phyloP scores from a whole-genome alignment of 495 filamentous ascomycete genomes.

The Aspergillus asperescens region DNA sequence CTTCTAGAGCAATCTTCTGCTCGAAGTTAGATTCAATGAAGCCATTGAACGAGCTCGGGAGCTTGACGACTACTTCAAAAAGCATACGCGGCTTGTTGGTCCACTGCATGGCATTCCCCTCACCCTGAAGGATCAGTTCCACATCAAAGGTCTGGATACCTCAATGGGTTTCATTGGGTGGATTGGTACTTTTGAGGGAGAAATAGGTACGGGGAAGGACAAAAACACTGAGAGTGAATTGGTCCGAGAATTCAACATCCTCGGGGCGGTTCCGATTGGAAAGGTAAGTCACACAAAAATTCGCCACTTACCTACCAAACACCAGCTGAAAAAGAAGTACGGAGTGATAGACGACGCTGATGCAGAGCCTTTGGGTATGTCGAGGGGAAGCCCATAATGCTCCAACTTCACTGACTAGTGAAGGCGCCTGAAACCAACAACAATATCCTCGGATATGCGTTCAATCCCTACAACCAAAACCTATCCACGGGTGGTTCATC shows the following conservation, averaged over 20 bases:
- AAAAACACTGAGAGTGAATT: conserved; percentile 3
- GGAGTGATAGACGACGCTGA: conserved; percentile 6
- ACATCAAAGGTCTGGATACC: conserved; percentile 7
- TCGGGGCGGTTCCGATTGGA: conserved; percentile 9
- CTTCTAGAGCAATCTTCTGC: conserved; percentile 4
- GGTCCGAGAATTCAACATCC: conserved; percentile 5
- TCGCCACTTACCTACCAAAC: not conserved
- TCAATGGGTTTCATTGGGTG: conserved; percentile 8
- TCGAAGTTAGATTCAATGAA: conserved; percentile 8
- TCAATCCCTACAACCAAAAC: conserved; percentile 8
- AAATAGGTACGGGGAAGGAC: conserved; percentile 6
- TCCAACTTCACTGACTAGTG: not conserved
- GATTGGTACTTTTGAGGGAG: conserved; percentile 9
- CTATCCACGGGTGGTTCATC: conserved; percentile 9
- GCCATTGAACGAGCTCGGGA: conserved; percentile 2
- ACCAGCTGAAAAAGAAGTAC: conserved; percentile 5
- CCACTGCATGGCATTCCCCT: conserved; percentile 6
- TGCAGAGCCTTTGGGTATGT: conserved; percentile 8
- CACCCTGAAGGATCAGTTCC: conserved; percentile 6
- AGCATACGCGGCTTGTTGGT: conserved; percentile 3
- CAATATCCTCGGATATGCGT: conserved; percentile 10
- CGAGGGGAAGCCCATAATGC: not conserved
- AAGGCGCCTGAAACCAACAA: conserved; percentile 10
- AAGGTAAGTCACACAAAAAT: conserved; percentile 5
- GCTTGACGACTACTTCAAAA: conserved; percentile 3